These are phyloP conservation scores for Clitocybe nebularis DNA, from an alignment of 1,284 basidiomycete genomes.

Conservation along the genomic window DNA sequence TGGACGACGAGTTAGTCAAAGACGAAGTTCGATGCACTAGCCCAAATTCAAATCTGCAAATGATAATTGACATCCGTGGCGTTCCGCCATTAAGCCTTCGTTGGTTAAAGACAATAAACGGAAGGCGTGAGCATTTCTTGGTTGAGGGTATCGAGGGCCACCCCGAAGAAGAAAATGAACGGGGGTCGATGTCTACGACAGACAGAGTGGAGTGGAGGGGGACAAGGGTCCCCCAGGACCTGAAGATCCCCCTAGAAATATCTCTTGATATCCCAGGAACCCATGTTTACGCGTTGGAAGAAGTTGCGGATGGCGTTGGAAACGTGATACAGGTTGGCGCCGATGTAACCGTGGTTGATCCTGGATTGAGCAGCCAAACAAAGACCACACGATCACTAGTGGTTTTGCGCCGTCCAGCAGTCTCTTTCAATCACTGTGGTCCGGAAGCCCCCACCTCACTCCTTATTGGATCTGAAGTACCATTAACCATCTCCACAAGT, in stretches of 20 bases:
- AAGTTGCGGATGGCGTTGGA: slow-evolving; percentile 71
- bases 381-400: slow-evolving; percentile 62
- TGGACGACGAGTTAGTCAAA: slow-evolving; percentile 37
- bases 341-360: slow-evolving; percentile 20
- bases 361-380: slow-evolving; percentile 33
- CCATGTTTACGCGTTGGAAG: slow-evolving; percentile 69
- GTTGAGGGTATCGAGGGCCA: slow-evolving; percentile 82
- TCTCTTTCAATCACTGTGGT: slow-evolving; percentile 74
- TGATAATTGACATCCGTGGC: slow-evolving; percentile 70
- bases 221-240: slow-evolving; percentile 42
- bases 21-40: slow-evolving; percentile 69
- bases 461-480: slow-evolving; percentile 64
- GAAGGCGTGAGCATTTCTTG: slow-evolving; percentile 61
- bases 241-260: slow-evolving; percentile 67
- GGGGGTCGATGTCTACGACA: slow-evolving; percentile 7
- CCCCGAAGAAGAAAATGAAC: slow-evolving; percentile 20
- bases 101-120: slow-evolving; percentile 70
- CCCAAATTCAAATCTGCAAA: slow-evolving; percentile 56
- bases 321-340: slow-evolving; percentile 56
- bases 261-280: slow-evolving; percentile 58
- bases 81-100: slow-evolving; percentile 76
- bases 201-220: slow-evolving; percentile 20
- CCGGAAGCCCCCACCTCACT: slow-evolving; percentile 72
- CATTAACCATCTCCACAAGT: slow-evolving; percentile 46
- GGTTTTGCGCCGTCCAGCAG: slow-evolving; percentile 73